Evolutionary conservation across 2,329 filamentous ascomycete genomes (phyloP), one percentile per base, ranked within the genome.

Genomic region (Pochonia chlamydosporia): DNA sequence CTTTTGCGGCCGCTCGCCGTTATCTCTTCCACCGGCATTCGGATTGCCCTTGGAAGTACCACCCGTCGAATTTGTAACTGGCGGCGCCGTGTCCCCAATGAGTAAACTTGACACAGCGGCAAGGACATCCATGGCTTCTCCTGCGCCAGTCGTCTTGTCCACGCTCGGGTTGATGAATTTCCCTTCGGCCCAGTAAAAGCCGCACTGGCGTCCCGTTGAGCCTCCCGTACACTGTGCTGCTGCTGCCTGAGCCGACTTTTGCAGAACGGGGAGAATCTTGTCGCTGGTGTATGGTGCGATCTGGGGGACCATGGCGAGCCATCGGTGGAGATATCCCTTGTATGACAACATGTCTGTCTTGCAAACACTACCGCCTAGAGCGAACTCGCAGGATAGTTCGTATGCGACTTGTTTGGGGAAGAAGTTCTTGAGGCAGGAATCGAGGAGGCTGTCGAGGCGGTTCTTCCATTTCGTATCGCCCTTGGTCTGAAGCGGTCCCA

Each of bases 261-360:
- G 61, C 2, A 82, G 61, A 39, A 71, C 68, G 1, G 71, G 66
- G 49, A 70, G 63, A 50, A 82, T 75, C 2, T 55, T 56, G 3
- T 66, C 61, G 35, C 62, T 60, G 0, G 71, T 75, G 31, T 67
- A 72, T 1, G 78, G 77, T 3, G 75, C 74, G 18, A 81, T 50
- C 46, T 76, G 65, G 3, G 69, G 66, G 1, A 72, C 69, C 28
- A 69, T 63, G 11, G 71, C 71, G 50, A 81, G 67, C 71, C 73
- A 78, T 13, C 72, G 69, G 10, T 71, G 64, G 14, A 81, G 64
- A 30, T 77, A 71, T 8, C 75, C 78, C 54, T 81, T 81, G 69
- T 79, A 82, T 14, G 74, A 71, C 49, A 71, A 67, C 59, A 82
- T 76, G 53, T 85, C 82, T 33, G 70, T 69, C 54, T 75, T 75